phyloP scores from a whole-genome alignment of 768 basidiomycete species.

The Leucocoprinus sp. region DNA sequence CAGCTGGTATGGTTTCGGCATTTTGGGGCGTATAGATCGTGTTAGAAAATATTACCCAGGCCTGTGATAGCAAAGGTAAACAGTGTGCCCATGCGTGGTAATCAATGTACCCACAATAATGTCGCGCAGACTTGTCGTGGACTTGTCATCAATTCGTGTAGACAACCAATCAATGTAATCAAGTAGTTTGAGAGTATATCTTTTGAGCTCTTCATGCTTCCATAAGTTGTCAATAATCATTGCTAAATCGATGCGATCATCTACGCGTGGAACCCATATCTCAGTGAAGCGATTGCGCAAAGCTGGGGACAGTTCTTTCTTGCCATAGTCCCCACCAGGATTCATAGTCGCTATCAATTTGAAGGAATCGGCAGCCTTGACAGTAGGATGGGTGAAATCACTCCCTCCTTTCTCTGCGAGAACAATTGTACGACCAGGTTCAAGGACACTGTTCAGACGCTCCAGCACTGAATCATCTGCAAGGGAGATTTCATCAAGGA shows the following conservation, averaged over 20 bases:
- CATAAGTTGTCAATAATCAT: conserved; percentile 72
- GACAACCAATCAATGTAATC: conserved; percentile 82
- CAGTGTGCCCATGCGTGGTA: neutral
- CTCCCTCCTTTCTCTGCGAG: conserved; percentile 88
- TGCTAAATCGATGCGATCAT: conserved; percentile 62
- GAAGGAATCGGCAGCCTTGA: conserved; percentile 64
- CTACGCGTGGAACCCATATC: conserved; percentile 92
- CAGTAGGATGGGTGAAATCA: conserved; percentile 54
- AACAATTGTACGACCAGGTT: conserved; percentile 79
- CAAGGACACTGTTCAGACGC: conserved; percentile 94
- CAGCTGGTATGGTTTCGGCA: conserved; percentile 25
- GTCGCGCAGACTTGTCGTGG: conserved; percentile 76
- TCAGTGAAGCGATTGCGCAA: conserved; percentile 97
- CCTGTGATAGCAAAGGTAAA: conserved; percentile 34
- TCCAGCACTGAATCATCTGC: conserved; percentile 98
- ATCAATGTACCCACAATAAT: conserved; percentile 53
- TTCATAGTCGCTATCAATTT: conserved; percentile 98
- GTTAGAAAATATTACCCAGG: conserved; percentile 91
- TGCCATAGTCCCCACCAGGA: conserved; percentile 97
- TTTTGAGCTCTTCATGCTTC: conserved; percentile 42
- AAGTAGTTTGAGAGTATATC: conserved; percentile 55
- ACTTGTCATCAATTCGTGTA: conserved; percentile 46
- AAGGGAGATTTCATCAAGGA: conserved; percentile 94
- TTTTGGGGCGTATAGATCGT: conserved; percentile 29
- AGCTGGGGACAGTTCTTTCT: conserved; percentile 97